Conservation (phyloP, 2,329 filamentous ascomycete genomes). For the Acrocalymma vagum region DNA sequence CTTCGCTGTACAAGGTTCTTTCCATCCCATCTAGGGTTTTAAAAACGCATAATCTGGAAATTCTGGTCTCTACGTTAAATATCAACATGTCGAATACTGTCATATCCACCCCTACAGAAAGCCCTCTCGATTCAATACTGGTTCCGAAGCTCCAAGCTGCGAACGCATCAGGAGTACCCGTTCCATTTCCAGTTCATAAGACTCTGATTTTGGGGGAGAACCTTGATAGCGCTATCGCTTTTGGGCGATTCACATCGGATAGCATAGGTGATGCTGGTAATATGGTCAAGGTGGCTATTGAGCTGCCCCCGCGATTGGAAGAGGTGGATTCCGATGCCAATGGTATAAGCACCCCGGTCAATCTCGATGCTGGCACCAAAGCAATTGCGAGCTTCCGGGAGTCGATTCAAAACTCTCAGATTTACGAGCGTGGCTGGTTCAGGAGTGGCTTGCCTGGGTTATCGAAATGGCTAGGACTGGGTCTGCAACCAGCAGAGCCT, state of each 20-base stretch:
- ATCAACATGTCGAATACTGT: slow-evolving; percentile 50
- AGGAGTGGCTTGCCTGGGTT: slow-evolving; percentile 73
- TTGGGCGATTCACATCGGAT: slow-evolving; percentile 49
- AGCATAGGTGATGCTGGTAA: slow-evolving; percentile 49
- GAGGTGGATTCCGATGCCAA: slow-evolving; percentile 36
- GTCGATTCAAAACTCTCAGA: slow-evolving; percentile 72
- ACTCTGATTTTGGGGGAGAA: slow-evolving; percentile 78
- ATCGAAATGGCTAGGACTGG: slow-evolving; percentile 67
- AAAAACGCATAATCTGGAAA: slow-evolving; percentile 69
- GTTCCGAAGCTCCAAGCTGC: slow-evolving; percentile 76
- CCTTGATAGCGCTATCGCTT: slow-evolving; percentile 70
- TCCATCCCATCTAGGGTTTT: slow-evolving; percentile 70
- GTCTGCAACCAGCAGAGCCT: slow-evolving; percentile 42
- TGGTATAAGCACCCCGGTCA: slow-evolving; percentile 57
- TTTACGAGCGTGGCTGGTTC: slow-evolving; percentile 79
- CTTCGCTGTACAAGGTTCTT: slow-evolving; percentile 67
- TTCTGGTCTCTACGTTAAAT: slow-evolving; percentile 64
- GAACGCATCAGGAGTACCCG: slow-evolving; percentile 69
- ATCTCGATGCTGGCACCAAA: slow-evolving; percentile 68
- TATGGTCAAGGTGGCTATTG: slow-evolving; percentile 65
- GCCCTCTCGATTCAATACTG: slow-evolving; percentile 72
- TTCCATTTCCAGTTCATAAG: slow-evolving; percentile 86
- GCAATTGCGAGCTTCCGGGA: slow-evolving; percentile 74
- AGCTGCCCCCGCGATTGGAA: slow-evolving; percentile 58
- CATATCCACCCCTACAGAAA: slow-evolving; percentile 38